These are phyloP conservation scores for Saccharomycopsis javanensis DNA, from an alignment of 805 yeast genomes.

Conservation along the genomic window DNA sequence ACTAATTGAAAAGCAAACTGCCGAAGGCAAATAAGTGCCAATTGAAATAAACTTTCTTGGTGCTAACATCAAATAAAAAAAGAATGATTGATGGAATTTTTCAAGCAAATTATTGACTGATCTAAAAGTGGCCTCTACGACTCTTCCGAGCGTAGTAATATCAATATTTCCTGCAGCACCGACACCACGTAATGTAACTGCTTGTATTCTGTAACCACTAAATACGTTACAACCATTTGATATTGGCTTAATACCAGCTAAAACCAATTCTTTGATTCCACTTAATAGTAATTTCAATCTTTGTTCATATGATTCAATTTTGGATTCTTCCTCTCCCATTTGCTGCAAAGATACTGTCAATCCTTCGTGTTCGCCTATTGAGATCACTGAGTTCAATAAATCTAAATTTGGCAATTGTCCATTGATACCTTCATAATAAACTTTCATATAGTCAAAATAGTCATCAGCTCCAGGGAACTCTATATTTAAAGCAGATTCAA, in stretches of 20 bases:
- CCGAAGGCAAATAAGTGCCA: constrained; percentile 86
- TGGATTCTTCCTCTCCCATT: constrained; percentile 36
- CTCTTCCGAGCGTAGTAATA: constrained; percentile 84
- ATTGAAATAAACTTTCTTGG: constrained; percentile 82
- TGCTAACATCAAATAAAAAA: constrained; percentile 75
- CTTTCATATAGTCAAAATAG: constrained; percentile 61
- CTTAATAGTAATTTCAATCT: constrained; percentile 49
- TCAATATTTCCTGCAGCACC: constrained; percentile 55
- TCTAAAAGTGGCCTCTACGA: constrained; percentile 78
- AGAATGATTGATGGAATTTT: constrained; percentile 94
- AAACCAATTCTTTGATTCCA: constrained; percentile 61
- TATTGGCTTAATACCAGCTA: constrained; percentile 51
- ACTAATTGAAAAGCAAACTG: constrained; percentile 57
- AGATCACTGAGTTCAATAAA: constrained; percentile 71
- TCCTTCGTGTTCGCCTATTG: constrained; percentile 66
- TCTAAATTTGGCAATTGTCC: constrained; percentile 96
- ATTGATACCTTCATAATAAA: constrained; percentile 78
- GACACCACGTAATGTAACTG: constrained; percentile 67
- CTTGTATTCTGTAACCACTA: constrained; percentile 93
- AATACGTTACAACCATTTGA: constrained; percentile 80
- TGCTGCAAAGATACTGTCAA: constrained; percentile 60
- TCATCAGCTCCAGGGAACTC: constrained; percentile 66
- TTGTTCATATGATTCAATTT: constrained; percentile 38
- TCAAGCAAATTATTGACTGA: constrained; percentile 87
- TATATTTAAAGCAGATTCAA: constrained; percentile 80